Percentiles rank a stretch among this genome's conserved stretches.
phyloP scores from a whole-genome alignment of 331 rosid species.

The Cucumis variabilis region DNA sequence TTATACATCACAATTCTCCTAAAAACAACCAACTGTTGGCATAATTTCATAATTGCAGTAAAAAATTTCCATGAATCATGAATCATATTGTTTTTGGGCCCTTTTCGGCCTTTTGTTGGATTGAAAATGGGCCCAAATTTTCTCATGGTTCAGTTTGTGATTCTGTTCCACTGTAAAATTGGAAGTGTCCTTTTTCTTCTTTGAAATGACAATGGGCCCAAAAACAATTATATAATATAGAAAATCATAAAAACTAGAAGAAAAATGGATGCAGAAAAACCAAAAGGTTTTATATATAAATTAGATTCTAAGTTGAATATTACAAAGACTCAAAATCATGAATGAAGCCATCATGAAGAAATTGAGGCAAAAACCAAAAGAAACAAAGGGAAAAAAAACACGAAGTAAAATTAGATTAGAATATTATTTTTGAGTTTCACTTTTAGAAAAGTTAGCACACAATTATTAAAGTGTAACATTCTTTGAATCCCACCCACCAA shows the following conservation, averaged over 20 bases:
- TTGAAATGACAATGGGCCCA: too few relatives aligned
- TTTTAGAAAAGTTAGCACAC: slow-evolving; percentile 26
- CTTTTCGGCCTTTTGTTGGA: not conserved
- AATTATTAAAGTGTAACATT: slow-evolving; percentile 24
- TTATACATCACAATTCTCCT: too few relatives aligned
- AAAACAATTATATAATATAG: too few relatives aligned
- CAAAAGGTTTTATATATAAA: not conserved
- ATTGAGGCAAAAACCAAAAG: not conserved
- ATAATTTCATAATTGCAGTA: too few relatives aligned
- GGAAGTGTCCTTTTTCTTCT: too few relatives aligned
- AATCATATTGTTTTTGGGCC: not conserved
- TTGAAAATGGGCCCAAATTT: not conserved
- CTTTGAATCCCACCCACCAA: slow-evolving; percentile 29
- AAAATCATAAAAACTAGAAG: not conserved
- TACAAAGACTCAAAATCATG: not conserved
- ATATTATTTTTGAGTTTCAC: not conserved
- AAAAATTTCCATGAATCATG: too few relatives aligned
- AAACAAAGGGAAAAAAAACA: not conserved
- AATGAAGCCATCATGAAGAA: not conserved
- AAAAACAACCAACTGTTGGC: too few relatives aligned
- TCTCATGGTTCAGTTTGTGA: too few relatives aligned
- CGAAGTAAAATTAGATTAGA: not conserved
- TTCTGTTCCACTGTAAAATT: too few relatives aligned
- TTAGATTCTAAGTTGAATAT: not conserved
- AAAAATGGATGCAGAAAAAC: not conserved